Evolutionary conservation across 768 basidiomycete species (phyloP).

Genomic region (Lentinus tigrinus): DNA sequence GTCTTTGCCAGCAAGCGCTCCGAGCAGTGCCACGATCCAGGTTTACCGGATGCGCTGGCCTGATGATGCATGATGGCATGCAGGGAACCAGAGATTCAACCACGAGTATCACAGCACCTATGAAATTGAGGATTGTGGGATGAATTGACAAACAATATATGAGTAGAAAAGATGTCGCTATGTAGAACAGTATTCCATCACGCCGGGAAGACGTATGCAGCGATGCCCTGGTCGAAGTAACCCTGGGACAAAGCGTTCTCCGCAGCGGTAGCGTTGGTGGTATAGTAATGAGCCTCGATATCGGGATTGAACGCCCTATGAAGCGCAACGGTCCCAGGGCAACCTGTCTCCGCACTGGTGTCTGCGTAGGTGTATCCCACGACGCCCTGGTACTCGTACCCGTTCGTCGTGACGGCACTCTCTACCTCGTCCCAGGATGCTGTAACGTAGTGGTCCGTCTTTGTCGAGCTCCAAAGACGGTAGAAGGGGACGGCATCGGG

Average conservation of each 20-base stretch:
- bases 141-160: too few relatives aligned
- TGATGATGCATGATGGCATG: too few relatives aligned
- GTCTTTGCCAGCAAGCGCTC: too few relatives aligned
- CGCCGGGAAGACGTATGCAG: slow-evolving; percentile 1
- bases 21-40: too few relatives aligned
- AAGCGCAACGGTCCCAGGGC: not conserved
- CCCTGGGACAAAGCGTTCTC: not conserved
- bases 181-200: too few relatives aligned
- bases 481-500: not conserved
- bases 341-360: not conserved
- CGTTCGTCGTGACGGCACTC: not conserved
- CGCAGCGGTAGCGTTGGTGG: not conserved
- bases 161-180: too few relatives aligned
- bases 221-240: not conserved
- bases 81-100: too few relatives aligned
- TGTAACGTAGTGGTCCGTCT: not conserved
- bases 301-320: not conserved
- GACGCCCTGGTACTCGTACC: not conserved
- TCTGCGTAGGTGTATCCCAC: not conserved
- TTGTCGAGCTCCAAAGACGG: not conserved
- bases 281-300: not conserved
- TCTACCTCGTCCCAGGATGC: not conserved
- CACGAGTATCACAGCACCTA: too few relatives aligned
- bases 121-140: too few relatives aligned
- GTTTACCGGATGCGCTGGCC: too few relatives aligned